These are phyloP conservation scores for Pestalotiopsis sp. DNA, from an alignment of 2,329 filamentous ascomycete species.

Conservation along the genomic window DNA sequence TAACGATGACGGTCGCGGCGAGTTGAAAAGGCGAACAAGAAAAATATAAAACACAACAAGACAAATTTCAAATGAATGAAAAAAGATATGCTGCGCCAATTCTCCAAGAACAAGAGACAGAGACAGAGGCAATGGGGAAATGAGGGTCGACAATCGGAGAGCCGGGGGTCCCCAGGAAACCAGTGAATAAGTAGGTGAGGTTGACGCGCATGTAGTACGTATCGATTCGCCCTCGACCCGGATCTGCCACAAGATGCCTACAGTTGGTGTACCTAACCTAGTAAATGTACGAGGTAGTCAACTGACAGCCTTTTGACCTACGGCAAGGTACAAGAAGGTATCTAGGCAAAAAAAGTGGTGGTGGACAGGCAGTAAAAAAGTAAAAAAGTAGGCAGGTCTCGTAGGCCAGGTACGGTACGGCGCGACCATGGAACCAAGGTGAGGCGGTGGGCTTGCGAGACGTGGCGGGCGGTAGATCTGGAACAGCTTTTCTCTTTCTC, in stretches of 20 bases:
- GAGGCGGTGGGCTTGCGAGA: neutral
- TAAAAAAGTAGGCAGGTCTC: neutral
- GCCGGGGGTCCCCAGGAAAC: constrained; percentile 6
- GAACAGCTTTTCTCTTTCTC: constrained; percentile 4
- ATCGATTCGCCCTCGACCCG: too few species aligned
- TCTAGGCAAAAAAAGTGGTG: too few species aligned
- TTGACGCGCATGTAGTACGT: too few species aligned
- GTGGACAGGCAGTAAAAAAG: too few species aligned
- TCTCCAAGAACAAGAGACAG: neutral
- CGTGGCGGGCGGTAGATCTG: neutral
- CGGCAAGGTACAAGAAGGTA: neutral
- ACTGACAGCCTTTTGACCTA: neutral
- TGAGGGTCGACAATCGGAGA: constrained; percentile 3
- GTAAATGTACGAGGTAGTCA: too few species aligned
- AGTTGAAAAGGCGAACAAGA: neutral
- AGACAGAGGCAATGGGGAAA: neutral
- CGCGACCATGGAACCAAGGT: neutral
- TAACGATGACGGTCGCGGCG: neutral
- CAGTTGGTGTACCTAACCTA: neutral
- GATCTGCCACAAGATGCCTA: too few species aligned
- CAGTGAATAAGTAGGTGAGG: constrained; percentile 4
- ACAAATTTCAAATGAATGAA: neutral
- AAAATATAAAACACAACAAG: neutral
- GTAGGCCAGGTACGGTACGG: neutral
- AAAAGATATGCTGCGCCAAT: neutral